Conservation (phyloP, 306 rosid genomes). For the Cicer arietinum region DNA sequence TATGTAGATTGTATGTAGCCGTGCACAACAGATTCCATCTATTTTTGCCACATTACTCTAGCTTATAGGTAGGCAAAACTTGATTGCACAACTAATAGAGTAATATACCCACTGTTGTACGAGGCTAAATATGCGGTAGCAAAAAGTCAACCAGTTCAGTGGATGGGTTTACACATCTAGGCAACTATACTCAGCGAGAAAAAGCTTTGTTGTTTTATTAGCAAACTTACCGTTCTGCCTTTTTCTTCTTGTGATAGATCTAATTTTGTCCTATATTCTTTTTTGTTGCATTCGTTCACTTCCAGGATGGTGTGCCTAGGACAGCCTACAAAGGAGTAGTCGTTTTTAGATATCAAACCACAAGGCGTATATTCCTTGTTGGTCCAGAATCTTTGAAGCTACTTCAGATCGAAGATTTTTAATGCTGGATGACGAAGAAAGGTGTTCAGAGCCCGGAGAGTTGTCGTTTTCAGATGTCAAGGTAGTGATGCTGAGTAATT, state of each 20-base stretch:
- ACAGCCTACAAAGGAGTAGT: constrained; percentile 92
- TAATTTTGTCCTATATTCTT: constrained; percentile 3
- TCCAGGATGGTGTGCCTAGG: constrained; percentile 95
- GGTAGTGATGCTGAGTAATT: constrained; percentile 26
- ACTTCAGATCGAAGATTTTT: constrained; percentile 65
- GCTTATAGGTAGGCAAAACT: neutral
- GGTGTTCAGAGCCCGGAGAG: neutral
- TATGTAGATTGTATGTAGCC: neutral
- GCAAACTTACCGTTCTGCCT: neutral
- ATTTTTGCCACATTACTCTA: neutral
- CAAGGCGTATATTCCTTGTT: constrained; percentile 73
- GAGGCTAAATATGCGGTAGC: neutral
- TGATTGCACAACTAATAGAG: neutral
- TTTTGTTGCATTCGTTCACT: constrained; percentile 33
- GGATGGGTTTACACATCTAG: neutral
- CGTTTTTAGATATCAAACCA: constrained; percentile 74
- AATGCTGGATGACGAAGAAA: constrained; percentile 49
- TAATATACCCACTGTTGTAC: neutral
- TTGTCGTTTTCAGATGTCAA: constrained; percentile 35
- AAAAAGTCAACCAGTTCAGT: neutral
- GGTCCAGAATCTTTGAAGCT: constrained; percentile 74
- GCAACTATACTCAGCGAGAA: neutral
- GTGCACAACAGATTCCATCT: neutral
- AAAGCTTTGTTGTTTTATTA: neutral
- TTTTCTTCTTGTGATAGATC: constrained; percentile 27